Percentiles rank a stretch among this genome's conserved stretches.
Evolutionary conservation across 305 asterid species (phyloP).

Genomic region (Fraxinus latifolia): DNA sequence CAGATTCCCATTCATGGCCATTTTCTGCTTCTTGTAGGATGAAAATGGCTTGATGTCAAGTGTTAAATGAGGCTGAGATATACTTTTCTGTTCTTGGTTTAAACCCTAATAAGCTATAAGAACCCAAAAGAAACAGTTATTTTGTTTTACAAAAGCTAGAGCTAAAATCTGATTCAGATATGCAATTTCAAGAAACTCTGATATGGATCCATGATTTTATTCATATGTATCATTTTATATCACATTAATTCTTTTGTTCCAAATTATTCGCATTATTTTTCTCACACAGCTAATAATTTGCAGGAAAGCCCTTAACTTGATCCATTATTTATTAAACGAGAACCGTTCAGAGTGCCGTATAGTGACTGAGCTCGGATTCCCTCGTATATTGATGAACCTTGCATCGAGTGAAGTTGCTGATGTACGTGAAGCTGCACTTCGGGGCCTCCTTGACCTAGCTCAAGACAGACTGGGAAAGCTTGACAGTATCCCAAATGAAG

Average conservation of each 20-base stretch:
- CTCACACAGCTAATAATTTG: neutral
- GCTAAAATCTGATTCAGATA: neutral
- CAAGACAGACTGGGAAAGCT: conserved; percentile 31
- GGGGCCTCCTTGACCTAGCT: conserved; percentile 64
- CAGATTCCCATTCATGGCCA: neutral
- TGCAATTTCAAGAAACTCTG: neutral
- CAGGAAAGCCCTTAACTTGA: conserved; percentile 89
- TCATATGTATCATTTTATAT: neutral
- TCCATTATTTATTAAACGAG: conserved; percentile 56
- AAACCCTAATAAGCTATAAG: neutral
- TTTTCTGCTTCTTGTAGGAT: neutral
- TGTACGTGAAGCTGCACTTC: conserved; percentile 81
- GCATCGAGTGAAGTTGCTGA: conserved; percentile 67
- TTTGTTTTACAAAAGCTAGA: neutral
- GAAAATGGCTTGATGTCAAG: neutral
- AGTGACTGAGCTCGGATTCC: conserved; percentile 65
- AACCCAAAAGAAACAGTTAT: neutral
- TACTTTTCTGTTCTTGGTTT: neutral
- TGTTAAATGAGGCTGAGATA: neutral
- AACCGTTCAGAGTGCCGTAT: conserved; percentile 49
- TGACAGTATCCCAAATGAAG: conserved; percentile 28
- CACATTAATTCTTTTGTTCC: neutral
- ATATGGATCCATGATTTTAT: neutral
- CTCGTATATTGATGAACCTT: conserved; percentile 65
- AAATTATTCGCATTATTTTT: neutral